Evolutionary conservation across 2,329 filamentous ascomycete species (phyloP), one percentile per base, ranked within the genome.

Genomic region (Reticulascus tulasneorum): DNA sequence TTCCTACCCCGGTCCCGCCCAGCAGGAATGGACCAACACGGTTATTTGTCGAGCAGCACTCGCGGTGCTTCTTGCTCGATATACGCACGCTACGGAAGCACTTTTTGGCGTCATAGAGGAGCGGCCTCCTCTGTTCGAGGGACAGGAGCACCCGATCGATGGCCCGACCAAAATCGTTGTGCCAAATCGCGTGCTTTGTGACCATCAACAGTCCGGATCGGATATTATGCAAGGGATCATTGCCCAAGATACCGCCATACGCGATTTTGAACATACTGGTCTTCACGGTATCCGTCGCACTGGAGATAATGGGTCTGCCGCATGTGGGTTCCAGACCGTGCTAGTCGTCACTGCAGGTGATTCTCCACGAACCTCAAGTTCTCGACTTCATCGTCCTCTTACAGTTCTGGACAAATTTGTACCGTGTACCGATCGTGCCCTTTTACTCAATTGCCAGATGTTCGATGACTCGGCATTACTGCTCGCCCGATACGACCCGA

Each of bases 361-460:
- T n/a, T 24, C 19, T 20, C 23, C 24, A 15, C 13, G 30, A 8
- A 4, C 16, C 13, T 23, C 24, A 15, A 19, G 20, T 12, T 21
- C 33, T 19, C 33, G 25, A 15, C 33, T 36, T 19, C 24, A 29
- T 28, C 33, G 17, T 15, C 17, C 23, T 23, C 15, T 36, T 13
- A 29, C 6, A 21, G 33, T 17, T 15, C 17, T 20, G 10, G 23
- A 30, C 33, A n/a, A n/a, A 13, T 16, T 30, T 18, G 18, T 29
- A 9, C 24, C 33, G 4, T 36, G 23, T 20, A 21, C 24, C 24
- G 23, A 36, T 17, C n/a, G 25, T 29, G 33, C 33, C 30, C 33
- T 36, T 7, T 23, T 36, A 15, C 11, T 36, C 13, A 29, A 23
- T 21, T 36, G 33, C 20, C 24, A 36, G 17, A 36, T 36, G 25